Percentiles rank a stretch among this genome's conserved stretches.
Conservation (phyloP, 441 rosid genomes). For the Aquilaria agallochum region DNA sequence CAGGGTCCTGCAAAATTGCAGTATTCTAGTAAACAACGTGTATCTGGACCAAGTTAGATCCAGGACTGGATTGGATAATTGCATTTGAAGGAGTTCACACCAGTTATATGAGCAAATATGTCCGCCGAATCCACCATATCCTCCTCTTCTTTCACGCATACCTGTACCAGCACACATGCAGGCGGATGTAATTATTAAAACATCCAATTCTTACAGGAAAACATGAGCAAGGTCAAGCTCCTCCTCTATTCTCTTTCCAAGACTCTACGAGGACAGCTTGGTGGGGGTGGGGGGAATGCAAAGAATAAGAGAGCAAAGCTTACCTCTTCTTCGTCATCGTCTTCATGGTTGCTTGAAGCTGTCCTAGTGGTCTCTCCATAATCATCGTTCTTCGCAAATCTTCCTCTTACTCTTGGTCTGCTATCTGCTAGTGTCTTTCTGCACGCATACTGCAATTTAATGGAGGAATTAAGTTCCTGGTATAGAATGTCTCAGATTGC, state of each 20-base stretch:
- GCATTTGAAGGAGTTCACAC: constrained; percentile 90
- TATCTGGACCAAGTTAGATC: constrained; percentile 34
- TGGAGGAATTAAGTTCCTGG: too few relatives aligned
- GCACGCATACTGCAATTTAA: constrained; percentile 72
- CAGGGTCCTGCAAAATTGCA: constrained; percentile 49
- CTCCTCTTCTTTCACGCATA: constrained; percentile 67
- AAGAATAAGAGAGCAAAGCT: neutral
- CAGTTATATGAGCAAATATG: constrained; percentile 81
- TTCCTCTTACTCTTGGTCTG: constrained; percentile 89
- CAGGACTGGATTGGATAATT: constrained; percentile 77
- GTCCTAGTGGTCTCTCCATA: constrained; percentile 49
- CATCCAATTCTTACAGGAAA: too few relatives aligned
- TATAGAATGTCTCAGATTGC: neutral
- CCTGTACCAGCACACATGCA: constrained; percentile 25
- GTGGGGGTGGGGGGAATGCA: too few relatives aligned
- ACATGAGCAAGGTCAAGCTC: too few relatives aligned
- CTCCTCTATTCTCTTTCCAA: too few relatives aligned
- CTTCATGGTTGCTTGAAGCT: constrained; percentile 49
- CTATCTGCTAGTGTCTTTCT: constrained; percentile 94
- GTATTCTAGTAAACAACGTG: constrained; percentile 6
- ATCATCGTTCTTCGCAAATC: constrained; percentile 93
- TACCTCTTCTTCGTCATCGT: constrained; percentile 64
- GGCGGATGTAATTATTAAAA: too few relatives aligned
- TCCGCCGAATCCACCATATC: constrained; percentile 77
- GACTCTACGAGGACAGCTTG: too few relatives aligned